phyloP scores from a whole-genome alignment of 306 rosid species.

The Inga laurina region DNA sequence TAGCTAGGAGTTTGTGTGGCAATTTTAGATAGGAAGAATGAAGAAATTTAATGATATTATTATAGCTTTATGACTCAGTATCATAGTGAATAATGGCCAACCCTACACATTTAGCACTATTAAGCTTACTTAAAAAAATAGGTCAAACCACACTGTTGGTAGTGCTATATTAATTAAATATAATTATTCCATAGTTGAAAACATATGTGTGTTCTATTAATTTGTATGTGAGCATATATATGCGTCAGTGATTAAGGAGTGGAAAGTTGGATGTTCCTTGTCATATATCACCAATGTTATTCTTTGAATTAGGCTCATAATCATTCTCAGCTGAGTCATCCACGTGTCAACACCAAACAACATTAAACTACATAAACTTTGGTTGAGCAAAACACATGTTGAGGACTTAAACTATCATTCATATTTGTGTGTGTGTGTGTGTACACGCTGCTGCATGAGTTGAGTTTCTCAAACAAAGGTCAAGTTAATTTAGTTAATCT shows the following conservation, averaged over 20 bases:
- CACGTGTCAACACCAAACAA: not conserved
- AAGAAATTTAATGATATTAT: not conserved
- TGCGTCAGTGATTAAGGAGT: not conserved
- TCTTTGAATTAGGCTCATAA: not conserved
- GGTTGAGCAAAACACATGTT: not conserved
- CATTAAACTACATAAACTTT: not conserved
- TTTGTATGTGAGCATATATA: not conserved
- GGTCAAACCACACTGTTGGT: not conserved
- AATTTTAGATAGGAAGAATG: not conserved
- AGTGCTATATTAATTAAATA: constrained; percentile 10
- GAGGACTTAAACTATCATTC: not conserved
- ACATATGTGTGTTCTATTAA: not conserved
- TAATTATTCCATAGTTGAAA: constrained; percentile 7
- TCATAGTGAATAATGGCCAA: not conserved
- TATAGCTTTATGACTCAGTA: not conserved
- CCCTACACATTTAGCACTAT: not conserved
- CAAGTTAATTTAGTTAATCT: not conserved
- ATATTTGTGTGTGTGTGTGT: not conserved
- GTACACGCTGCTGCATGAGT: not conserved
- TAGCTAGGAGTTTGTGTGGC: not conserved
- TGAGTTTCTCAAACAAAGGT: not conserved
- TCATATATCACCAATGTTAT: not conserved
- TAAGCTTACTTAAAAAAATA: not conserved
- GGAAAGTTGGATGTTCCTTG: not conserved
- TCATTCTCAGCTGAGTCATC: not conserved